Base-by-base conservation (phyloP, 768 basidiomycete species). In the Galerina marginata region DNA sequence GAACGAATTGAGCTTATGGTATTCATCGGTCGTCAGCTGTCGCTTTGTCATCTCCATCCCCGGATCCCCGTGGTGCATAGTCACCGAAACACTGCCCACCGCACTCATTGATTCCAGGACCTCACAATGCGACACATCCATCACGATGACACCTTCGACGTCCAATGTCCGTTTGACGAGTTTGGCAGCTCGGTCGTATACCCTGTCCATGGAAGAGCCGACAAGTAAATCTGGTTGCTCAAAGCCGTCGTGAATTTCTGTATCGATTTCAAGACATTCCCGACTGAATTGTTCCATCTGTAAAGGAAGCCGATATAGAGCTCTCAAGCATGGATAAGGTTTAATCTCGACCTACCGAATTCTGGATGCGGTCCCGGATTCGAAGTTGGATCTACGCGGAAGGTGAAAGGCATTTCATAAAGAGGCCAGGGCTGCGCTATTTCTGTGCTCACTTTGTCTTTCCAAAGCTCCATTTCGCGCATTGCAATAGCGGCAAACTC, bases 251-350 rank as follows among this genome's bases (percentile, higher is more conserved):
- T 73, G 71, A n/a, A 72, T 64, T 56, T 86, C 84, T 39, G 81
- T 83, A 72, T 96, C 94, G 64, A 95, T 91, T 71, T 96, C 95
- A 25, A 98, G 83, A 67, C 93, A 96, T 73, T 98, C 95, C 20
- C 96, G 86, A 53, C 92, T 96, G 71, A 98, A 97, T 64, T 92
- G 86, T 71, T 98, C 95, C 95, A 98, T 96, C 86, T 92, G 16
- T 16, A 37, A 36, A 46, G 65, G 11, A 37, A 26, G n/a, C 29
- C 20, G 11, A 51, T 44, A 20, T 20, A 20, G 20, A 20, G 1
- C 48, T 36, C 11, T 36, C 26, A 15, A 39, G 16, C 20, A 15
- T 39, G 16, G 49, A 44, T 33, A 23, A 16, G 20, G 11, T 38
- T 29, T 25, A 61, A 47, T 48, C 7, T 50, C 23, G 43, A 69